phyloP scores from a whole-genome alignment of 2,329 filamentous ascomycete species.

The Alternaria gansuensis region DNA sequence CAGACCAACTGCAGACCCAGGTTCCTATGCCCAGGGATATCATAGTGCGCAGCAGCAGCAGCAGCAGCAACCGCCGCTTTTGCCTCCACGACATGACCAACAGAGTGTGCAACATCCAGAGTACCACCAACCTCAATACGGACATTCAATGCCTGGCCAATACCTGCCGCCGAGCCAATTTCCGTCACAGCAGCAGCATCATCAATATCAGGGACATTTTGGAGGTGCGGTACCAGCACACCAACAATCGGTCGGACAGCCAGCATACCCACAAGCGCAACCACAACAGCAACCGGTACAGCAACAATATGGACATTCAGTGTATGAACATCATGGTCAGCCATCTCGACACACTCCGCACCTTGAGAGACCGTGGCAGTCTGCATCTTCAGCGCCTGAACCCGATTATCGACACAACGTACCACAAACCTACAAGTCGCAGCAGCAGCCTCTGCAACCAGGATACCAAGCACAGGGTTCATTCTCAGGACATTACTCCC shows the following conservation, averaged over 20 bases:
- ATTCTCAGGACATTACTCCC: slow-evolving; percentile 26
- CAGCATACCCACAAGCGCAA: slow-evolving; percentile 23
- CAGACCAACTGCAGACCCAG: slow-evolving; percentile 40
- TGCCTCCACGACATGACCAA: slow-evolving; percentile 16
- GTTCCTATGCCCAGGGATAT: slow-evolving; percentile 38
- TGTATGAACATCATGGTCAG: slow-evolving; percentile 22
- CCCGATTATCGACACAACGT: slow-evolving; percentile 22
- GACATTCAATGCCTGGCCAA: slow-evolving; percentile 19
- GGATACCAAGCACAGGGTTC: slow-evolving; percentile 35
- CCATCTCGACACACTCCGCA: slow-evolving; percentile 24
- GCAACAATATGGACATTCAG: slow-evolving; percentile 13
- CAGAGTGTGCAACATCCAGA: slow-evolving; percentile 20
- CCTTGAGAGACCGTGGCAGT: slow-evolving; percentile 35
- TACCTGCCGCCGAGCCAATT: slow-evolving; percentile 21
- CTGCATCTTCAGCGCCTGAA: slow-evolving; percentile 24
- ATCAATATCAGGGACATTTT: slow-evolving; percentile 32
- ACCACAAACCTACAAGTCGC: slow-evolving; percentile 18
- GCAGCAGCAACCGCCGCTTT: slow-evolving; percentile 21
- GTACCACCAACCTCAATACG: slow-evolving; percentile 23
- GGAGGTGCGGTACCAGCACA: slow-evolving; percentile 18
- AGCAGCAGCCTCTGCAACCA: slow-evolving; percentile 35
- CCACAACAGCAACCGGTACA: slow-evolving; percentile 27
- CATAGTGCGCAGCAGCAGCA: slow-evolving; percentile 34
- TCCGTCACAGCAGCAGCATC: slow-evolving; percentile 18
- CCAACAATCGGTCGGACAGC: slow-evolving; percentile 26